Conservation (phyloP, 345 rosid genomes). For the Lenwebbia sp. region DNA sequence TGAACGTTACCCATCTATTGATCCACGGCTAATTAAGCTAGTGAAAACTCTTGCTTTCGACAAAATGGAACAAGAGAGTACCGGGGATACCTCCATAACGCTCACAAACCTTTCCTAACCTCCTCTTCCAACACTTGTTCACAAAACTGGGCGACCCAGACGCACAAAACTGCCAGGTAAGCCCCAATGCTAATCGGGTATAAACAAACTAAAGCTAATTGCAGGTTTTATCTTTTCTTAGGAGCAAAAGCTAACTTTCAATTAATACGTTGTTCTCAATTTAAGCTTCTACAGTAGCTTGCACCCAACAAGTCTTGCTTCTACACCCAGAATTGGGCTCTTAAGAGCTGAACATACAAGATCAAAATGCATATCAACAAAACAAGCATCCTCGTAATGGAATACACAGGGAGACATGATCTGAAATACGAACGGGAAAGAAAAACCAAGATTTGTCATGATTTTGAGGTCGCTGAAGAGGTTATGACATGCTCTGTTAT, state of each 20-base stretch:
- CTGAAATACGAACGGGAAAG: no score
- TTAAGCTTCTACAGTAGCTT: not conserved
- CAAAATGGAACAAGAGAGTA: not conserved
- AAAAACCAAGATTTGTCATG: no score
- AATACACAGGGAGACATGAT: no score
- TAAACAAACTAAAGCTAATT: not conserved
- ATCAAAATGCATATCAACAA: not conserved
- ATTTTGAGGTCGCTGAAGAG: no score
- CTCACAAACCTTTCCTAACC: not conserved
- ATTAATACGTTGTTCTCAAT: not conserved
- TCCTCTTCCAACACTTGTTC: not conserved
- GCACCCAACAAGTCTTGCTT: not conserved
- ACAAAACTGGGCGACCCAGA: not conserved
- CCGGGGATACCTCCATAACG: no score
- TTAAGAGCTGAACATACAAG: no score
- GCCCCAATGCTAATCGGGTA: not conserved
- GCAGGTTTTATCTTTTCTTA: not conserved
- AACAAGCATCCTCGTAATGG: no score
- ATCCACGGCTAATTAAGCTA: not conserved
- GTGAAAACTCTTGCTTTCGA: not conserved
- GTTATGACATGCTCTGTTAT: not conserved
- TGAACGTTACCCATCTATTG: accelerated
- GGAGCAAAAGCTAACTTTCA: not conserved
- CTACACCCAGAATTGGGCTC: not conserved
- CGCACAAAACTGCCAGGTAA: not conserved